phyloP scores from a whole-genome alignment of 306 rosid species.

The Rosa persica region DNA sequence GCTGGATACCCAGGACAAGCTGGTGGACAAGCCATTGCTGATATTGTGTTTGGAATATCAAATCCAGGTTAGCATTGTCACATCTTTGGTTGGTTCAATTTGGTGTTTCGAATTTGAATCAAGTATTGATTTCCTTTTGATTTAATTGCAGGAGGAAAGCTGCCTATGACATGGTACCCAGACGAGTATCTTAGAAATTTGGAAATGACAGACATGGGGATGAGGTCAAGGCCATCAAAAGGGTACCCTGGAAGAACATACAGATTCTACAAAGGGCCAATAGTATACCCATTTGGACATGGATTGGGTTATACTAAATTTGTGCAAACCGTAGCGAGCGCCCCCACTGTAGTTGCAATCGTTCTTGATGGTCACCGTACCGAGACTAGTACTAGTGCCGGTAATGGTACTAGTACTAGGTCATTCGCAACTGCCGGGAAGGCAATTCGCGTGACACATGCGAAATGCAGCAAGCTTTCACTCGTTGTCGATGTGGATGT shows the following conservation, averaged over 20 bases:
- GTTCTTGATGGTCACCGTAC: slow-evolving; percentile 54
- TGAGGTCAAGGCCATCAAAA: slow-evolving; percentile 49
- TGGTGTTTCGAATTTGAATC: background rate
- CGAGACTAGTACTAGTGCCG: background rate
- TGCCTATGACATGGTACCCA: slow-evolving; percentile 95
- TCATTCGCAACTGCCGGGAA: slow-evolving; percentile 34
- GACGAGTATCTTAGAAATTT: slow-evolving; percentile 59
- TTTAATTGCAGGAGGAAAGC: slow-evolving; percentile 57
- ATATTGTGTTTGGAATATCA: slow-evolving; percentile 55
- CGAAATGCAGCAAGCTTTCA: slow-evolving; percentile 58
- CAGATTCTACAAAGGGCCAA: slow-evolving; percentile 74
- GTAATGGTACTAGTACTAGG: background rate
- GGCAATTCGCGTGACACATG: slow-evolving; percentile 79
- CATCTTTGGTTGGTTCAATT: background rate
- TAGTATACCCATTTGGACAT: slow-evolving; percentile 75
- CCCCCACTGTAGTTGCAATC: slow-evolving; percentile 52
- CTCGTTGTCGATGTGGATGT: slow-evolving; percentile 55
- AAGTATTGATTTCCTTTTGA: background rate
- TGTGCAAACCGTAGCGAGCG: slow-evolving; percentile 50
- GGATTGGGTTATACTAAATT: slow-evolving; percentile 66
- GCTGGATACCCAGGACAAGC: slow-evolving; percentile 94
- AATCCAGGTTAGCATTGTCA: slow-evolving; percentile 52
- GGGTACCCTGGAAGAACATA: slow-evolving; percentile 87
- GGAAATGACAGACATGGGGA: slow-evolving; percentile 83
- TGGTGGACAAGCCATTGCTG: slow-evolving; percentile 87